Conservation (phyloP, 2,329 filamentous ascomycete species). For the Didymellaceae sp. region DNA sequence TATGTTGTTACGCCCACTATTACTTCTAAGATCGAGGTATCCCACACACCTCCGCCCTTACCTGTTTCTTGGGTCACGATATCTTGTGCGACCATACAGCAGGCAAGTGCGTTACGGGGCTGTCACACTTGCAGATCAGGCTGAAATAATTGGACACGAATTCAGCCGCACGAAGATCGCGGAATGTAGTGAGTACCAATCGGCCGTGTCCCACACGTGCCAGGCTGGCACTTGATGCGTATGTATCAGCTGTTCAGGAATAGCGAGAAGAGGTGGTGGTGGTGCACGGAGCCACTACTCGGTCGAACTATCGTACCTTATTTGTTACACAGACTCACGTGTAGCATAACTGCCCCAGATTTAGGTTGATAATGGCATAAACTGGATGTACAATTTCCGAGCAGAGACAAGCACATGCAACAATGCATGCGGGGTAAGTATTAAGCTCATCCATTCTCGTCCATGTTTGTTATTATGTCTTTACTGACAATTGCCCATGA, state of each 20-base stretch:
- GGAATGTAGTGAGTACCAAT: slow-evolving; percentile 17
- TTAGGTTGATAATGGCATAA: no score
- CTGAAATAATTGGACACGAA: slow-evolving; percentile 24
- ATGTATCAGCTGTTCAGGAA: background rate
- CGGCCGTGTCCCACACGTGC: background rate
- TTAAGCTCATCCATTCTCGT: no score
- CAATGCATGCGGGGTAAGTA: no score
- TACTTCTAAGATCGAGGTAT: background rate
- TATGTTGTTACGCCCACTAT: background rate
- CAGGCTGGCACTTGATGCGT: background rate
- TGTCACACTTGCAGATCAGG: slow-evolving; percentile 12
- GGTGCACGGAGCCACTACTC: no score
- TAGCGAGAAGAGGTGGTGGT: background rate
- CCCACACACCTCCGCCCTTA: background rate
- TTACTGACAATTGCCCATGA: no score
- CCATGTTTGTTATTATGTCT: no score
- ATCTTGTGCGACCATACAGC: slow-evolving; percentile 9
- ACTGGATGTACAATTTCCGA: no score
- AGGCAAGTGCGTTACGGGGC: slow-evolving; percentile 15
- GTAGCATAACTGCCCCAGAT: no score
- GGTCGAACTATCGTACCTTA: no score
- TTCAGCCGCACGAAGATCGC: slow-evolving; percentile 21
- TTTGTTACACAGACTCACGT: no score
- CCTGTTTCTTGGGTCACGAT: background rate
- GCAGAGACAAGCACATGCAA: no score